Evolutionary conservation across 768 basidiomycete species (phyloP), one percentile per base, ranked within the genome.

Genomic region (Solioccasus polychromus): DNA sequence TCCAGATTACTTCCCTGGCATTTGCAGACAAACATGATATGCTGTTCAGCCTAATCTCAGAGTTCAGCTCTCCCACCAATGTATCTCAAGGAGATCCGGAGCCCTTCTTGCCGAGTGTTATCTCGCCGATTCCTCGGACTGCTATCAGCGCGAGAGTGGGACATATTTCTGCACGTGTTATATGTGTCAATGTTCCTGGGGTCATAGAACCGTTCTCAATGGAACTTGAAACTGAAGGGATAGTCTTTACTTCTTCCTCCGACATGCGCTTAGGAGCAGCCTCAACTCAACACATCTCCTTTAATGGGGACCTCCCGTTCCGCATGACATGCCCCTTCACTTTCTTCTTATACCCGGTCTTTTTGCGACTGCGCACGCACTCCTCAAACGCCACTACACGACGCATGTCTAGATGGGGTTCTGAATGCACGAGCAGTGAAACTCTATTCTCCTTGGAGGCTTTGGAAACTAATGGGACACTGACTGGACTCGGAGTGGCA

Each of bases 391-490:
- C 60, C 20, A 53, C 60, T 40, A 53, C 61, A 28, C 56, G 54
- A 37, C 55, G 55, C 30, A 60, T 64, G 37, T 66, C 66, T 17
- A 58, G 48, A 35, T 55, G 50, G 39, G 61, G 67, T 14, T 64
- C 69, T 9, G 72, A 73, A 45, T 57, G 66, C 17, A 69, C 72
- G 32, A 70, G 65, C 46, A 48, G 67, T 48, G 76, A 79, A 50
- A 79, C 78, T 36, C 47, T 87, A 3, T 53, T 86, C 12, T 81
- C 80, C 4, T 52, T 86, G 35, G 85, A 85, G 32, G 65, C 72
- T 1, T 42, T 88, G 11, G 78, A 85, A 52, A 51, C 76, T 18
- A 59, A 46, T 30, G 76, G 73, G 5, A 57, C 55, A 5, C 75
- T 75, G 2, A 68, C 68, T 47, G 75, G 74, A 15, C 58, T 76